phyloP scores from a whole-genome alignment of 2,329 filamentous ascomycete genomes.

The Tolypocladium pustulatum region DNA sequence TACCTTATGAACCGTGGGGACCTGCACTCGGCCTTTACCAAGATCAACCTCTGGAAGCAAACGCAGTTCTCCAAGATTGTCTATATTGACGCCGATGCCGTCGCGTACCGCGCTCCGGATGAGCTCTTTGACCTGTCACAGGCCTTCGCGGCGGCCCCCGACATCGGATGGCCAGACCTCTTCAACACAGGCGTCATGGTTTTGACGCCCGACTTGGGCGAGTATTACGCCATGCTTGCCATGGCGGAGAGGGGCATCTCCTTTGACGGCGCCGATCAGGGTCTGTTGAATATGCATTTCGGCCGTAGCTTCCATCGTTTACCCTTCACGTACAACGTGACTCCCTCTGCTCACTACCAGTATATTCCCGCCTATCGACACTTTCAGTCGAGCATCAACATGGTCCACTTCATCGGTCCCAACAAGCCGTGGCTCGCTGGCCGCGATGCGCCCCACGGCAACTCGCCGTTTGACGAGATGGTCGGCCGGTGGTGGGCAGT shows the following conservation, averaged over 20 bases:
- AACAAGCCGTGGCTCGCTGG: conserved; percentile 80
- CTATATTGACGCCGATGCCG: conserved; percentile 88
- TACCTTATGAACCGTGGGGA: conserved; percentile 87
- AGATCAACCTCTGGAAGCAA: conserved; percentile 89
- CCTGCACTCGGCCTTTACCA: conserved; percentile 87
- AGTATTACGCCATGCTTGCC: conserved; percentile 75
- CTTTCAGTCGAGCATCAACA: conserved; percentile 79
- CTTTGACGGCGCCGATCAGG: conserved; percentile 95
- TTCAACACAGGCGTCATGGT: conserved; percentile 99
- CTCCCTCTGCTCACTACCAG: conserved; percentile 92
- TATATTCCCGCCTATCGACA: conserved; percentile 92
- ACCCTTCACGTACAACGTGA: conserved; percentile 95
- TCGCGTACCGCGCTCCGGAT: conserved; percentile 83
- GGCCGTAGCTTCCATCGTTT: conserved; percentile 72
- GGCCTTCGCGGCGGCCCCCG: conserved; percentile 65
- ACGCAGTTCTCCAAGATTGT: conserved; percentile 85
- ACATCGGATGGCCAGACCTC: conserved; percentile 95
- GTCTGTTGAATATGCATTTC: conserved; percentile 91
- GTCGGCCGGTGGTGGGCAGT: conserved; percentile 87
- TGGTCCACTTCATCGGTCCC: conserved; percentile 89
- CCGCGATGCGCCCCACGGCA: conserved; percentile 40
- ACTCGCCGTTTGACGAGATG: conserved; percentile 70
- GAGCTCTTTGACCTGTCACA: conserved; percentile 68
- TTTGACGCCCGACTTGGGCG: conserved; percentile 72
- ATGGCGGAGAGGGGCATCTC: conserved; percentile 81